A percentile compares a stretch with the other conserved stretches of the same genome.
These are phyloP conservation scores for Trichosporon sp. DNA, from an alignment of 1,284 basidiomycete genomes.

Conservation along the genomic window DNA sequence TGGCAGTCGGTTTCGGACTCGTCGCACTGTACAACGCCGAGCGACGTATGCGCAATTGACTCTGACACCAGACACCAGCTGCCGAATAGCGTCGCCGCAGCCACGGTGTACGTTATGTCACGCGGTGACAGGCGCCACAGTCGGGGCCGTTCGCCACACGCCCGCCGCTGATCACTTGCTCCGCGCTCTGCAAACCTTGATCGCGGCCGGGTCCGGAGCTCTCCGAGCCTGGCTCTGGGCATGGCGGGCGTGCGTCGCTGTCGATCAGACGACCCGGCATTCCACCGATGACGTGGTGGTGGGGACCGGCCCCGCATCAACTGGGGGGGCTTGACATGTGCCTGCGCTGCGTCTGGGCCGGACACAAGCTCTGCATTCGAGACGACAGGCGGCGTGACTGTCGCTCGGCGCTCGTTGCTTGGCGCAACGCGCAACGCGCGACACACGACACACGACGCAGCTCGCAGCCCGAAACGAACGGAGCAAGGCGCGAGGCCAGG, in stretches of 20 bases:
- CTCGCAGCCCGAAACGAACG: not conserved
- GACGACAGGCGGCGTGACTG: not conserved
- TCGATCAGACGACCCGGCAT: not conserved
- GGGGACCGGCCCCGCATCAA: not conserved
- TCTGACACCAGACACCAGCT: not conserved
- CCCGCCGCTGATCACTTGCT: not conserved
- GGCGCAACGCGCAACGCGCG: too few relatives aligned
- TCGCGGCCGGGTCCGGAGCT: not conserved
- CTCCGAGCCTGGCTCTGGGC: not conserved
- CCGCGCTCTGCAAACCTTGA: not conserved
- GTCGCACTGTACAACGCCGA: too few relatives aligned
- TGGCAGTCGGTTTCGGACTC: too few relatives aligned
- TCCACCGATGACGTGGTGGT: too few relatives aligned
- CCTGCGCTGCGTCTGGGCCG: not conserved
- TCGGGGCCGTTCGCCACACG: not conserved
- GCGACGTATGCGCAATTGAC: too few relatives aligned
- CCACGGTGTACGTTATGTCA: not conserved
- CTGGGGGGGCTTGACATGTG: not conserved
- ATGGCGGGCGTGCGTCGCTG: not conserved
- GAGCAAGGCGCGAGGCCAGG: not conserved
- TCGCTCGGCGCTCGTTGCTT: too few relatives aligned
- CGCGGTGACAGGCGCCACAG: not conserved
- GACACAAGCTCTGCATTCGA: too few relatives aligned
- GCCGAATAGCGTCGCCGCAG: not conserved
- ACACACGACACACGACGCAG: too few relatives aligned